Percentiles rank a stretch among this genome's conserved stretches.
Evolutionary conservation across 2,329 filamentous ascomycete species (phyloP).

Genomic region (Drechslera avenae): DNA sequence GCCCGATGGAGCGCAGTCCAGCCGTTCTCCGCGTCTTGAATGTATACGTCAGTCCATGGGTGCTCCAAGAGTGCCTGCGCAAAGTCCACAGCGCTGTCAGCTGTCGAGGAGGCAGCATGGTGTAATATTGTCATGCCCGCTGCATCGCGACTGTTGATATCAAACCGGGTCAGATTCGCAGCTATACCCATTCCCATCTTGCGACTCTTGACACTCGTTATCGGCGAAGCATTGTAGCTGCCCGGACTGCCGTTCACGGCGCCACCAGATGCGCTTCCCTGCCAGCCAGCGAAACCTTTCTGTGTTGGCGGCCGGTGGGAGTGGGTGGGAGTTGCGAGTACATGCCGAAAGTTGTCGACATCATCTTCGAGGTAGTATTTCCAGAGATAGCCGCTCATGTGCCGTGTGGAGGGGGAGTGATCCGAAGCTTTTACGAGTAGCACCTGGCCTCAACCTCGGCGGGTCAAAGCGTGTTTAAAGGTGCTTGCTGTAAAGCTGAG

Average conservation of each 20-base stretch:
- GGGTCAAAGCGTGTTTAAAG: constrained; percentile 95
- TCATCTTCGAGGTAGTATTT: constrained; percentile 97
- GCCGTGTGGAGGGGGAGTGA: constrained; percentile 48
- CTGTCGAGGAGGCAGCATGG: constrained; percentile 77
- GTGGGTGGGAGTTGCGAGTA: constrained; percentile 74
- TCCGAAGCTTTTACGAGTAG: constrained; percentile 62
- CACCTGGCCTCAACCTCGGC: constrained; percentile 88
- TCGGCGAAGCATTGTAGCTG: constrained; percentile 54
- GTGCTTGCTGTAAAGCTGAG: constrained; percentile 60
- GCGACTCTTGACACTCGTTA: constrained; percentile 43
- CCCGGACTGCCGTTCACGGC: constrained; percentile 55
- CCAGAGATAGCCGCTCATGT: constrained; percentile 98
- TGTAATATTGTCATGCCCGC: constrained; percentile 83
- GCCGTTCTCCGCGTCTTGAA: constrained; percentile 86
- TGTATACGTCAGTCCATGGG: constrained; percentile 81
- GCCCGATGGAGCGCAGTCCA: constrained; percentile 95
- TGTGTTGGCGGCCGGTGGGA: constrained; percentile 61
- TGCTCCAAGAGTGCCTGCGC: constrained; percentile 80
- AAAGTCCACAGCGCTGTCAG: constrained; percentile 72
- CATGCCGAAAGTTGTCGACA: constrained; percentile 90
- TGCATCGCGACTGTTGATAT: constrained; percentile 84
- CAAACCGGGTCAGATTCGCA: constrained; percentile 60
- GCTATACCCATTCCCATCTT: constrained; percentile 37
- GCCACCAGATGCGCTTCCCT: constrained; percentile 35
- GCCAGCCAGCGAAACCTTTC: constrained; percentile 51